Base-by-base conservation (phyloP, 2,329 filamentous ascomycete species). In the Colletotrichum sublineola region DNA sequence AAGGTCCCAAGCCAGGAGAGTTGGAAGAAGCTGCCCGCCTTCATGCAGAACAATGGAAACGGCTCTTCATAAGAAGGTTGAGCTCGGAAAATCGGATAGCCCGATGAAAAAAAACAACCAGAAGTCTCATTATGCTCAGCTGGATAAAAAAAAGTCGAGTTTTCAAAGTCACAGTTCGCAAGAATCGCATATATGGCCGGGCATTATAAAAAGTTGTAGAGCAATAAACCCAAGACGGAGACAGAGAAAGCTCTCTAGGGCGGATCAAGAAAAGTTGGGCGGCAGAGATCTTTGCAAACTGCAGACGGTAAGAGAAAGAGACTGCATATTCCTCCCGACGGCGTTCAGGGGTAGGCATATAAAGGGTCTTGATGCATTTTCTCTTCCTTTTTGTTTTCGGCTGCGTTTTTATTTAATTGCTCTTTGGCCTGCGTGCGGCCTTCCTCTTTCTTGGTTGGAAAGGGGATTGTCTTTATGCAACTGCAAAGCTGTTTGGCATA, bases 1-100 rank as follows among this genome's bases (percentile, higher is more conserved):
- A 90, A 89, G 82, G 79, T 93, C 73, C 87, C 88, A 20, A 84
- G 85, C 76, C 83, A 86, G 74, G 81, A 86, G 77, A 81, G 83
- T 44, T 90, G 88, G 88, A 86, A 86, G 79, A 82, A 83, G 31
- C 76, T 90, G 76, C 88, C 88, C 29, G 81, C 80, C 63, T 79
- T 84, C 73, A 86, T 90, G 77, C 74, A 75, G 63, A 52, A 65
- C 9, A 68, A 66, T 40, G 71, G 44, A 50, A 63, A 36, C 20
- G 20, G 24, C 31, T 61, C 66, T 29, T 53, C 70, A 48, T 73
- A 33, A 73, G 38, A 29, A 18, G 29, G 12, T 46, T 6, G 12
- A 24, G 31, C 33, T 58, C n/a, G 36, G 5, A 42, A 58, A 24
- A 24, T 12, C n/a, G 36, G 20, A 46, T 15, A 40, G 11, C 9